Percentiles rank a stretch among this genome's conserved stretches.
These are phyloP conservation scores for Penicillium ochrochloron DNA, from an alignment of 495 filamentous ascomycete species.

Conservation along the genomic window DNA sequence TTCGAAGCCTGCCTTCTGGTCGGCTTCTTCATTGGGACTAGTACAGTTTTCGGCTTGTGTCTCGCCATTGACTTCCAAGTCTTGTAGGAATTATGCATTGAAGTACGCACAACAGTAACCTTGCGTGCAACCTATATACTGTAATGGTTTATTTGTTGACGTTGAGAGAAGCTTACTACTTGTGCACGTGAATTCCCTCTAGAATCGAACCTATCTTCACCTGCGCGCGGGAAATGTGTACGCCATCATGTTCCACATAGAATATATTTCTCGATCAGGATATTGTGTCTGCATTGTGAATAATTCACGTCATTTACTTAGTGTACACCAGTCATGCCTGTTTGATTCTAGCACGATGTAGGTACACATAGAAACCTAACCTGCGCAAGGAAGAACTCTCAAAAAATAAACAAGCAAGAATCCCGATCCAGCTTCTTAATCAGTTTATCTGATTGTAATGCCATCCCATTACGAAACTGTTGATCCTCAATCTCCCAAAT, in stretches of 20 bases:
- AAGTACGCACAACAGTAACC: background rate
- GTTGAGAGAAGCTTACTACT: background rate
- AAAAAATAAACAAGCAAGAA: constrained; percentile 36
- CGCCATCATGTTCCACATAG: no score
- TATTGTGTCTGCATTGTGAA: no score
- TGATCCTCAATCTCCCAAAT: constrained; percentile 32
- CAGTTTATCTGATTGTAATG: constrained; percentile 19
- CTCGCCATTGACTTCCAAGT: background rate
- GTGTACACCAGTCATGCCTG: no score
- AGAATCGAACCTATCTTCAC: constrained; percentile 11
- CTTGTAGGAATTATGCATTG: background rate
- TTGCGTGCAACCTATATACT: background rate
- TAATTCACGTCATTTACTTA: background rate
- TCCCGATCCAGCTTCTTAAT: constrained; percentile 26
- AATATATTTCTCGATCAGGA: background rate
- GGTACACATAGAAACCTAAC: no score
- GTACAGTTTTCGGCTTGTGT: background rate
- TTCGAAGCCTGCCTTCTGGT: constrained; percentile 18
- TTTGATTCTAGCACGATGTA: background rate
- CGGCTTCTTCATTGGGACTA: constrained; percentile 19
- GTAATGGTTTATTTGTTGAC: no score
- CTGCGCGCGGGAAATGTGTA: background rate
- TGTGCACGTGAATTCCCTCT: background rate
- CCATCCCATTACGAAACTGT: background rate
- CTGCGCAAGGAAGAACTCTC: background rate